A percentile compares a stretch with the other conserved stretches of the same genome.
Conservation (phyloP, 306 rosid species). For the Medicago ruthenica region DNA sequence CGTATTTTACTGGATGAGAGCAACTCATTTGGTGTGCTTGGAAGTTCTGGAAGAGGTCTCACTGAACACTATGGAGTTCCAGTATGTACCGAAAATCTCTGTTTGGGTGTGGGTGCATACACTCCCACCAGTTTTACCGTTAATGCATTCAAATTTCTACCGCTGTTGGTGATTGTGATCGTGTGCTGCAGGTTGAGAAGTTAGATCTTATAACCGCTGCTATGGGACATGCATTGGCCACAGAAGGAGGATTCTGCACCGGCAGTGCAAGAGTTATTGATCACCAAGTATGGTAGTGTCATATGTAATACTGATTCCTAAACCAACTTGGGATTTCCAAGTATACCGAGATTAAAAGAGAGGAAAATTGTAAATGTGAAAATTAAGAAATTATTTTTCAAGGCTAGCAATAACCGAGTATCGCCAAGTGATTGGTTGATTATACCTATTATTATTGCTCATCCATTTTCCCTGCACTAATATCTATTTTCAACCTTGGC, state of each 20-base stretch:
- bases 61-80: slow-evolving; percentile 77
- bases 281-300: slow-evolving; percentile 81
- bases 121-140: not conserved
- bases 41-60: slow-evolving; percentile 93
- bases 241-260: slow-evolving; percentile 99
- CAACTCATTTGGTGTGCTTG: slow-evolving; percentile 99
- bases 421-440: slow-evolving; percentile 30
- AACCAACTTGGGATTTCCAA: slow-evolving; percentile 32
- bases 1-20: slow-evolving; percentile 97
- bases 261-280: slow-evolving; percentile 94
- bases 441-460: slow-evolving; percentile 32
- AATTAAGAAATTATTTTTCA: slow-evolving; percentile 33
- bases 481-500: slow-evolving; percentile 45
- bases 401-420: slow-evolving; percentile 17
- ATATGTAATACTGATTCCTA: slow-evolving; percentile 37
- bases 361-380: not conserved
- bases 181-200: slow-evolving; percentile 73
- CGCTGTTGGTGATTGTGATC: slow-evolving; percentile 48
- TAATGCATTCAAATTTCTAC: slow-evolving; percentile 29
- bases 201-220: slow-evolving; percentile 95
- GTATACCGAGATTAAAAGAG: slow-evolving; percentile 1
- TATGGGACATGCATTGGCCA: slow-evolving; percentile 96
- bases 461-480: slow-evolving; percentile 40
- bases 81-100: slow-evolving; percentile 60
- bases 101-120: slow-evolving; percentile 7